Conservation (phyloP, 345 rosid species). For the Dipteronia sinensis region DNA sequence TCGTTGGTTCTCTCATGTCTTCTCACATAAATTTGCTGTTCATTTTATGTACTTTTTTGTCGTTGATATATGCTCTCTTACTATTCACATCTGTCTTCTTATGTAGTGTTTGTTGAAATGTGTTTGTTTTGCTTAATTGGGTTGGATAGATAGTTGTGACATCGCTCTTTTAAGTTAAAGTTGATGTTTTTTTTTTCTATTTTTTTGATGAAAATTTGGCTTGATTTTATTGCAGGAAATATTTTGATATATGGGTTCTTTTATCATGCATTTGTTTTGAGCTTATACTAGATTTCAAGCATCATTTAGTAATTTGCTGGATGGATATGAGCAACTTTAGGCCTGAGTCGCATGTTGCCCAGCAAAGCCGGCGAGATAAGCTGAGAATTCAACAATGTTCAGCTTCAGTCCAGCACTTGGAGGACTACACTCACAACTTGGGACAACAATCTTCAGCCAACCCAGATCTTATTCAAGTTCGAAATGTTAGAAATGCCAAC, state of each 20-base stretch:
- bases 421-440: conserved; percentile 28
- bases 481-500: conserved; percentile 27
- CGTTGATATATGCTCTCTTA: neutral
- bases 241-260: neutral
- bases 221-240: conserved; percentile 13
- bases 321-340: conserved; percentile 42
- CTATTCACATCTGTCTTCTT: neutral
- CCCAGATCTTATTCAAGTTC: conserved; percentile 37
- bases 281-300: neutral
- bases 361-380: conserved; percentile 58
- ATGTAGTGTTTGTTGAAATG: neutral
- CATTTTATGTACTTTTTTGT: conserved; percentile 22
- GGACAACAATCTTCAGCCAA: conserved; percentile 28
- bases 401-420: conserved; percentile 10
- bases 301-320: neutral
- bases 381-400: conserved; percentile 36
- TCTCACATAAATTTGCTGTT: conserved; percentile 20
- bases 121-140: neutral
- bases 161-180: neutral
- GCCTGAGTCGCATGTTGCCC: conserved; percentile 53
- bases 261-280: neutral
- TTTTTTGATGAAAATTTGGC: neutral
- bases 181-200: neutral
- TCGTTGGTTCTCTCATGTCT: neutral
- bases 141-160: neutral